phyloP scores from a whole-genome alignment of 1,284 basidiomycete species.

The Marasmius oreades region DNA sequence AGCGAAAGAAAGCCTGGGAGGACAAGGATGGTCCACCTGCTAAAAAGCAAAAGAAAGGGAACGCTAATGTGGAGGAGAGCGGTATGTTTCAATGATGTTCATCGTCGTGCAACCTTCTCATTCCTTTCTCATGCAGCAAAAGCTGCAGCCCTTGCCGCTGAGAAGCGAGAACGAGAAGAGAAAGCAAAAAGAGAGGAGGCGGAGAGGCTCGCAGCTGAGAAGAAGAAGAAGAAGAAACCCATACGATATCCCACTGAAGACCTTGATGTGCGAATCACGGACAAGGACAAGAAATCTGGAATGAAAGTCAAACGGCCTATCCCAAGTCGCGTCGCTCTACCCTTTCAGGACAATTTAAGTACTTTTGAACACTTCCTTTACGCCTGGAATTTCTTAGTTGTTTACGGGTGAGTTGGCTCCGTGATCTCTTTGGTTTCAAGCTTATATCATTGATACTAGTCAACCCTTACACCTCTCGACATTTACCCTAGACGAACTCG shows the following conservation, averaged over 20 bases:
- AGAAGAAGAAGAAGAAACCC: conserved; percentile 87
- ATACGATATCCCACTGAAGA: conserved; percentile 86
- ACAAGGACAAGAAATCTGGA: conserved; percentile 77
- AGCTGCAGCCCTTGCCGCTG: conserved; percentile 37
- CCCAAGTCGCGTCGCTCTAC: conserved; percentile 60
- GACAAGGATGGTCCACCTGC: conserved; percentile 75
- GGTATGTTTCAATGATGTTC: conserved; percentile 35
- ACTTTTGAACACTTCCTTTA: conserved; percentile 85
- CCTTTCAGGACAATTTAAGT: conserved; percentile 69
- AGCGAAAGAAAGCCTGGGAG: conserved; percentile 85
- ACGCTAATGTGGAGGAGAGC: conserved; percentile 66
- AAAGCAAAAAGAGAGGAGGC: conserved; percentile 67
- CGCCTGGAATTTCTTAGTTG: conserved; percentile 90
- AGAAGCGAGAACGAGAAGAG: conserved; percentile 65
- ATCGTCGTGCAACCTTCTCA: conserved; percentile 11
- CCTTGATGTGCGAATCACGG: conserved; percentile 72
- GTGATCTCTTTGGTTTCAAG: conserved; percentile 1
- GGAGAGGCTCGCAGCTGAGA: conserved; percentile 66
- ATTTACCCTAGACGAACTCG: conserved; percentile 93
- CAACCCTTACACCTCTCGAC: conserved; percentile 87
- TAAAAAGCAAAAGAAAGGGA: conserved; percentile 80
- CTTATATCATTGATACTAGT: conserved; percentile 35
- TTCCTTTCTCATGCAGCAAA: conserved; percentile 25
- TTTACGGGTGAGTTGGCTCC: conserved; percentile 71
- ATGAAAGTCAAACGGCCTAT: conserved; percentile 67